Percentiles rank a stretch among this genome's conserved stretches.
phyloP scores from a whole-genome alignment of 179 eudicot genomes.

The Beta macrorhiza region DNA sequence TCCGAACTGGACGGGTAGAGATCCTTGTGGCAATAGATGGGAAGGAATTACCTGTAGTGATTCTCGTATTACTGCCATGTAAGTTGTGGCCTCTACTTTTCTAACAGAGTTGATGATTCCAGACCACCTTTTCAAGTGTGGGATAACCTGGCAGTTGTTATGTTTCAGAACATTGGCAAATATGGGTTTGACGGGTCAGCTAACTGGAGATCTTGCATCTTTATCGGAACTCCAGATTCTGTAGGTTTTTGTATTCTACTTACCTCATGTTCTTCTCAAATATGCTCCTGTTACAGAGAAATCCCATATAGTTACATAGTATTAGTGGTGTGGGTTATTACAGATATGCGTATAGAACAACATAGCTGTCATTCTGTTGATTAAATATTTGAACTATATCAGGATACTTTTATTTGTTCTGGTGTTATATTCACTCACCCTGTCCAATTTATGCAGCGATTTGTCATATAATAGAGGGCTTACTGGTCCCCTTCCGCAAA shows the following conservation, averaged over 20 bases:
- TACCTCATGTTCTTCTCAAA: background rate
- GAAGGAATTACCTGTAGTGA: conserved; percentile 37
- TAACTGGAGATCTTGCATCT: conserved; percentile 36
- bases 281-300: background rate
- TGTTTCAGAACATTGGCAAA: conserved; percentile 40
- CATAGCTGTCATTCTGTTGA: background rate
- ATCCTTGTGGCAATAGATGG: conserved; percentile 45
- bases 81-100: conserved; percentile 15
- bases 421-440: background rate
- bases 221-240: conserved; percentile 34
- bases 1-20: conserved; percentile 34
- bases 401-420: background rate
- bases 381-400: background rate
- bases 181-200: conserved; percentile 35
- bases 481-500: conserved; percentile 61
- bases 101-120: background rate
- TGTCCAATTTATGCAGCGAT: conserved; percentile 47
- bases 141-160: conserved; percentile 4
- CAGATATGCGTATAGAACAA: background rate
- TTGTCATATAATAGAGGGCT: conserved; percentile 64
- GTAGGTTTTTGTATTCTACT: conserved; percentile 28
- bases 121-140: background rate
- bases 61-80: conserved; percentile 35
- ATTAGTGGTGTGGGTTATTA: background rate
- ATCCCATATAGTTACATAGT: too few species aligned